phyloP scores from a whole-genome alignment of 2,329 filamentous ascomycete genomes.

The Talaromyces rugulosus region DNA sequence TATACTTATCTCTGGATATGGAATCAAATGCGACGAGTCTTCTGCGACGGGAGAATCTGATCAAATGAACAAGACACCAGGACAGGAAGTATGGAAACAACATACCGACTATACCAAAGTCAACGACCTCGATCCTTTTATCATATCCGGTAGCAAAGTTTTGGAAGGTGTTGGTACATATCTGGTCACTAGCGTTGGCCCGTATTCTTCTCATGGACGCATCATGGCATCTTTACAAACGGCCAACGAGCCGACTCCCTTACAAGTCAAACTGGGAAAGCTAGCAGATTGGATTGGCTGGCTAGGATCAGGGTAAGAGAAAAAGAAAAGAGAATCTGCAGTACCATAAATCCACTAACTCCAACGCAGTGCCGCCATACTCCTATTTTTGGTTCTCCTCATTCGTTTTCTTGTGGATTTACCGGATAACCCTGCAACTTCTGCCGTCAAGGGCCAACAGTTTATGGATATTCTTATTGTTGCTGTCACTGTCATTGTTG shows the following conservation, averaged over 20 bases:
- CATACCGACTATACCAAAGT: slow-evolving; percentile 49
- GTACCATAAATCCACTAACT: slow-evolving; percentile 2
- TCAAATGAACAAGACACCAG: slow-evolving; percentile 62
- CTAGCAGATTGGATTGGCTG: slow-evolving; percentile 73
- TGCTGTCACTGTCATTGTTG: slow-evolving; percentile 74
- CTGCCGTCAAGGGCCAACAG: slow-evolving; percentile 72
- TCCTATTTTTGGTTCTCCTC: slow-evolving; percentile 80
- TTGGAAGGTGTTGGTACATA: slow-evolving; percentile 74
- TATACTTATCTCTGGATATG: slow-evolving; percentile 62
- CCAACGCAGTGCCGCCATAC: slow-evolving; percentile 54
- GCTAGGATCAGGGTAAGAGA: slow-evolving; percentile 59
- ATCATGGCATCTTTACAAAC: slow-evolving; percentile 71
- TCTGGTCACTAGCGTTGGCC: slow-evolving; percentile 67
- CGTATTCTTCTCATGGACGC: slow-evolving; percentile 70
- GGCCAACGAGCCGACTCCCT: slow-evolving; percentile 68
- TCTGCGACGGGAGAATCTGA: slow-evolving; percentile 72
- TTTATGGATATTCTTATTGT: slow-evolving; percentile 75
- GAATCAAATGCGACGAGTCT: slow-evolving; percentile 68
- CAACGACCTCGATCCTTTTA: slow-evolving; percentile 60
- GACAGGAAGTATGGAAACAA: slow-evolving; percentile 55
- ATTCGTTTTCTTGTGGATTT: slow-evolving; percentile 78
- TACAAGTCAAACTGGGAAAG: slow-evolving; percentile 70
- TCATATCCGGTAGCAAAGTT: slow-evolving; percentile 77
- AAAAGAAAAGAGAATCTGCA: slow-evolving; percentile 5
- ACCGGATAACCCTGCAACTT: slow-evolving; percentile 46